Evolutionary conservation across 192 early-diverging fungal genomes (phyloP).

Genomic region (Gamsiella multidivaricata): DNA sequence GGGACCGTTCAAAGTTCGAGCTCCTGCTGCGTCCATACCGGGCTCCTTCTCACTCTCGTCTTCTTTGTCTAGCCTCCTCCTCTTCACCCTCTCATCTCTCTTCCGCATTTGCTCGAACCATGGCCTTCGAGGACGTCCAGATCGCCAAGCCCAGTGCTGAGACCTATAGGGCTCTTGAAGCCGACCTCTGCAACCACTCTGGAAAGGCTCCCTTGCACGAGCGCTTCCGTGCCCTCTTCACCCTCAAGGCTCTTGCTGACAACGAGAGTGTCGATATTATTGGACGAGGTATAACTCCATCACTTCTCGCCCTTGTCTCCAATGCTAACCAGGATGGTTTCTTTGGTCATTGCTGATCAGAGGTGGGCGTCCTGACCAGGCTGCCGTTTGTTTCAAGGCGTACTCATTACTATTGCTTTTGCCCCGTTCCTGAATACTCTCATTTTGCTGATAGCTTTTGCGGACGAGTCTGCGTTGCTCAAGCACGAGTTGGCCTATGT

Average conservation of each 20-base stretch:
- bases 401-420: too few relatives aligned
- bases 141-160: constrained; percentile 32
- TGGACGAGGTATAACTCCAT: constrained; percentile 66
- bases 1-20: background rate
- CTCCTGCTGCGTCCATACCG: background rate
- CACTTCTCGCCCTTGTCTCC: background rate
- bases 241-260: constrained; percentile 84
- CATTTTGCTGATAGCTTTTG: constrained; percentile 60
- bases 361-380: too few relatives aligned
- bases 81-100: background rate
- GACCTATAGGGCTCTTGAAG: constrained; percentile 71
- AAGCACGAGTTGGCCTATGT: constrained; percentile 98
- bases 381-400: too few relatives aligned
- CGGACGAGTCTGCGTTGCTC: constrained; percentile 87
- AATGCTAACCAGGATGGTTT: too few relatives aligned
- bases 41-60: background rate
- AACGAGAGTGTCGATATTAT: constrained; percentile 84
- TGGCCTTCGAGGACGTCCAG: constrained; percentile 50
- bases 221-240: constrained; percentile 95
- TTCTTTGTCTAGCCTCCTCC: background rate
- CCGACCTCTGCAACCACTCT: constrained; percentile 67
- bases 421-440: background rate
- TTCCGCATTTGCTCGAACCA: constrained; percentile 1
- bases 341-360: too few relatives aligned
- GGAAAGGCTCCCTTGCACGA: constrained; percentile 78